These are phyloP conservation scores for Ramaria sp. DNA, from an alignment of 768 basidiomycete species.

Conservation along the genomic window DNA sequence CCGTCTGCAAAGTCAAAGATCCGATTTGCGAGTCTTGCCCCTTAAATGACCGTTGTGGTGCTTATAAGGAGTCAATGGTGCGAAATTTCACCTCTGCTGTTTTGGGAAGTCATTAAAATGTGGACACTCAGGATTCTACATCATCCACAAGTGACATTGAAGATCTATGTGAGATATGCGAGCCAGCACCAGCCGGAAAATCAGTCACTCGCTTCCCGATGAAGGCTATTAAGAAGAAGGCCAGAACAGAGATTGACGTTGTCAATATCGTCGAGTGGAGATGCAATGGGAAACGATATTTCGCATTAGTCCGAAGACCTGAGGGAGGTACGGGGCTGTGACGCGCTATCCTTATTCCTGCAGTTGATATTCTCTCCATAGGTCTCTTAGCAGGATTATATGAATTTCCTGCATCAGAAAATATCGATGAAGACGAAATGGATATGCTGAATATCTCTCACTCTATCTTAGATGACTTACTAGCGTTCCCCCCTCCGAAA, in stretches of 20 bases:
- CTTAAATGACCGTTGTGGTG: slow-evolving; percentile 55
- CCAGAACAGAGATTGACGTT: slow-evolving; percentile 72
- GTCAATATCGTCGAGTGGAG: slow-evolving; percentile 85
- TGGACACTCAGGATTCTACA: slow-evolving; percentile 9
- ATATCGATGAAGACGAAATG: slow-evolving; percentile 12
- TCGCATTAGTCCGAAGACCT: slow-evolving; percentile 73
- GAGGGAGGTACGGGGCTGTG: slow-evolving; percentile 50
- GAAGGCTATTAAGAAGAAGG: slow-evolving; percentile 73
- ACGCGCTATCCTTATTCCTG: neutral
- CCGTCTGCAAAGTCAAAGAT: slow-evolving; percentile 78
- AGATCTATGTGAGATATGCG: slow-evolving; percentile 62
- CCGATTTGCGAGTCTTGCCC: slow-evolving; percentile 71
- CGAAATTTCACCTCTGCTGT: neutral
- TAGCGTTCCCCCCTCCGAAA: slow-evolving; percentile 22
- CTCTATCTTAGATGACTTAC: slow-evolving; percentile 27
- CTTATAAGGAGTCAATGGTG: slow-evolving; percentile 27
- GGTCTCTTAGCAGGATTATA: slow-evolving; percentile 85
- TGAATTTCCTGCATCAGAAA: slow-evolving; percentile 57
- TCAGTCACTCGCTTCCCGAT: slow-evolving; percentile 77
- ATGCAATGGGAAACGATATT: slow-evolving; percentile 36
- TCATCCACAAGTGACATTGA: slow-evolving; percentile 50
- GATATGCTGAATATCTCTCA: slow-evolving; percentile 20
- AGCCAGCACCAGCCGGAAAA: slow-evolving; percentile 32
- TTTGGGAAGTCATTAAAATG: neutral
- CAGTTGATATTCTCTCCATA: slow-evolving; percentile 20